Base-by-base conservation (phyloP, 148 eudicot genomes). In the Gaultheria prostrata region DNA sequence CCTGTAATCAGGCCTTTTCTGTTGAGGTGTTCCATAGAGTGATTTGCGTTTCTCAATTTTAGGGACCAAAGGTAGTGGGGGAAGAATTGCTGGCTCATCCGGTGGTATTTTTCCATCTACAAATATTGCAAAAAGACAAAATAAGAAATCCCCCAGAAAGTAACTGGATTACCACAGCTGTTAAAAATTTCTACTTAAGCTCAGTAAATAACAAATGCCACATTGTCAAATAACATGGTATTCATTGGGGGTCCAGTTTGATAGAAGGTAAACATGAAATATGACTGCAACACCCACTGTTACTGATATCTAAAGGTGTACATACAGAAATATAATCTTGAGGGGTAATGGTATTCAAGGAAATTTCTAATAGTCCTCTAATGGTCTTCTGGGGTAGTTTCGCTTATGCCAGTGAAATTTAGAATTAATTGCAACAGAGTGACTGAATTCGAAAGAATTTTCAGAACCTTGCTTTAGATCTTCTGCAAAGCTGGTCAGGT, bases 21-120 rank as follows among this genome's bases (percentile, higher is more conserved):
- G 84, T 82, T 91, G 95, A 87, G 94, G 97, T 71, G 95, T 88
- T 84, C 85, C 93, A 83, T 94, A 92, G 10, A 82, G 8, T 74
- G 81, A 80, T 85, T 84, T 91, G 56, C 98, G 93, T 82, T 91
- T 97, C 79, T 97, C 99, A 86, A 65, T 82, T 80, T 94, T 97
- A 35, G 95, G 97, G 80, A 95, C 86, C 83, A 97, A 84, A 77
- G 99, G 94, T 78, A 97, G 84, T 35, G 97, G 90, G 69, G 98
- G 99, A 88, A 97, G 97, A 84, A 92, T 90, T 67, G 93, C 88
- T 54, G 95, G 97, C 86, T 97, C 98, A 82, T 97, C 98, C 65
- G 90, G 91, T 76, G 95, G 84, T 92, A 97, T 87, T 88, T 94
- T 97, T 69, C 99, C 99, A 89, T 97, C 98, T 96, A 94, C 85